These are phyloP conservation scores for Closterium sp. DNA, from an alignment of 139 green algal species.

Conservation along the genomic window DNA sequence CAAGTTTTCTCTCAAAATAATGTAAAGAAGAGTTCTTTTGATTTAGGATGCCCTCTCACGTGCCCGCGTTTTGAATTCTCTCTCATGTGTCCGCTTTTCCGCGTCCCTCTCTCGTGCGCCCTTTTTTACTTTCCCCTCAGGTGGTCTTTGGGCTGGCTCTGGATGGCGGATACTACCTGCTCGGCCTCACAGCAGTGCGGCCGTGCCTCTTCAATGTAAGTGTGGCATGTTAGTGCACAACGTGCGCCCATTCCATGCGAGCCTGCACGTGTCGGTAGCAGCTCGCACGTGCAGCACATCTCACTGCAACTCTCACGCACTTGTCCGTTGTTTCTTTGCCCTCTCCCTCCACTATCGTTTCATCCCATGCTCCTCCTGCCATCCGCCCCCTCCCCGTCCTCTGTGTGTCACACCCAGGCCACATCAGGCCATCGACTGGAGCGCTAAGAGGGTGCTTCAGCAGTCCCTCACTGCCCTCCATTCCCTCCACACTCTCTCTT, in stretches of 20 bases:
- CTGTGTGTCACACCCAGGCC: not conserved
- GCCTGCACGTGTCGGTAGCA: too few species aligned
- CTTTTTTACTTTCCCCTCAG: not conserved
- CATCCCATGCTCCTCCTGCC: not conserved
- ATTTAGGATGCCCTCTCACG: too few species aligned
- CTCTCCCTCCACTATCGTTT: not conserved
- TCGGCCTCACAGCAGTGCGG: slow-evolving; percentile 55
- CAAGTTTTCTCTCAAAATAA: too few species aligned
- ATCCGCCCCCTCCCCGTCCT: not conserved
- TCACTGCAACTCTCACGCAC: too few species aligned
- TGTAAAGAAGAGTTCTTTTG: too few species aligned
- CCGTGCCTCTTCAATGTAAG: slow-evolving; percentile 56
- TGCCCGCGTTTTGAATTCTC: too few species aligned
- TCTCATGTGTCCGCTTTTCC: too few species aligned
- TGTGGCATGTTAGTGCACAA: not conserved
- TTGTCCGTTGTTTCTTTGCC: not conserved
- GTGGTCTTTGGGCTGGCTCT: slow-evolving; percentile 65
- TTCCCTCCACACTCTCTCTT: not conserved
- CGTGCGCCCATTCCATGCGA: not conserved
- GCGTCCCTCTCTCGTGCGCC: too few species aligned
- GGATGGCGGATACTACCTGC: slow-evolving; percentile 74
- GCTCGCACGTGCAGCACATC: too few species aligned
- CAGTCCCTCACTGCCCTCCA: not conserved
- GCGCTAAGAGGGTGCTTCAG: not conserved
- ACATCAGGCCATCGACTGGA: not conserved